phyloP scores from a whole-genome alignment of 257 asterid genomes.

The Solanum rostratum region DNA sequence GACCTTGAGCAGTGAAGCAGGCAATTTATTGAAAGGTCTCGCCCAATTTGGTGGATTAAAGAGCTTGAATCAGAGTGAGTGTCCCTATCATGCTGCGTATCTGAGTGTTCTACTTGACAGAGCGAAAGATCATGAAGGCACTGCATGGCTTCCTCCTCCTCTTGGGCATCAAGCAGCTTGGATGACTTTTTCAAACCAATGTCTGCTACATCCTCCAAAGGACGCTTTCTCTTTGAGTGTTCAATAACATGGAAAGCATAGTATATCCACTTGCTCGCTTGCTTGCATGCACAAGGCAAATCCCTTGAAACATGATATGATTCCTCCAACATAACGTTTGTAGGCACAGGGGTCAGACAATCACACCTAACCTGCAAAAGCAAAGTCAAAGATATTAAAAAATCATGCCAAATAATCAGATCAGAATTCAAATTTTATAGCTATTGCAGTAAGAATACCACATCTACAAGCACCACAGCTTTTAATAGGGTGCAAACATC shows the following conservation, averaged over 20 bases:
- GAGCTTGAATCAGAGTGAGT: slow-evolving; percentile 9
- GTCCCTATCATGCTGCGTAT: neutral
- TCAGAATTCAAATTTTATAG: neutral
- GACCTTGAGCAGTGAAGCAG: slow-evolving; percentile 19
- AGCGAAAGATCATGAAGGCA: slow-evolving; percentile 22
- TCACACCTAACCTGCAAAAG: neutral
- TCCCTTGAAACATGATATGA: slow-evolving; percentile 44
- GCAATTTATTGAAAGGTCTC: slow-evolving; percentile 23
- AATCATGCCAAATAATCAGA: neutral
- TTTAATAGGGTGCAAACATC: neutral
- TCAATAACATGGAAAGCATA: slow-evolving; percentile 27
- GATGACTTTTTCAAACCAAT: slow-evolving; percentile 14
- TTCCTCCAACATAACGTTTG: slow-evolving; percentile 44
- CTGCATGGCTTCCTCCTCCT: slow-evolving; percentile 9
- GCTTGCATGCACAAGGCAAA: slow-evolving; percentile 31
- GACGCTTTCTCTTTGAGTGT: slow-evolving; percentile 32
- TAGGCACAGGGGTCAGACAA: neutral
- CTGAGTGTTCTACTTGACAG: slow-evolving; percentile 3
- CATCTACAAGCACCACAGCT: neutral
- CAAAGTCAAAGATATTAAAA: neutral
- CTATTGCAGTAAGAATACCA: neutral
- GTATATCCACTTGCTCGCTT: slow-evolving; percentile 30
- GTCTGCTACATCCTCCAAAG: slow-evolving; percentile 37
- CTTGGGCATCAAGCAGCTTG: slow-evolving; percentile 7
- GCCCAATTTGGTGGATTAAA: slow-evolving; percentile 23